phyloP scores from a whole-genome alignment of 2,329 filamentous ascomycete species.

The Aspergillus carbonarius region DNA sequence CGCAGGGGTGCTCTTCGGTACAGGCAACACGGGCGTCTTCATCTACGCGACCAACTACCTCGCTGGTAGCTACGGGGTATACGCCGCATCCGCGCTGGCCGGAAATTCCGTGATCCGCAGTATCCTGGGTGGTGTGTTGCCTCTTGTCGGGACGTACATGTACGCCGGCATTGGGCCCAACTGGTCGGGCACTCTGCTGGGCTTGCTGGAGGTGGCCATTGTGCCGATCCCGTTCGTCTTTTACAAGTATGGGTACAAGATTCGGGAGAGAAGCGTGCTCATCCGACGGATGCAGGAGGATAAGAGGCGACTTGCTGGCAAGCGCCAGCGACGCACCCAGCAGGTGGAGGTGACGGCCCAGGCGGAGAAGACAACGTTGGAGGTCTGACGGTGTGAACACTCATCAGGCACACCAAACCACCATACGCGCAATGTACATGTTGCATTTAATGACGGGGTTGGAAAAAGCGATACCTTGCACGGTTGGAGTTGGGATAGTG shows the following conservation, averaged over 20 bases:
- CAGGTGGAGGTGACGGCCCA: conserved; percentile 7
- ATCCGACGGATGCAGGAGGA: conserved; percentile 60
- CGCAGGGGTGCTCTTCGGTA: conserved; percentile 76
- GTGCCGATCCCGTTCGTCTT: conserved; percentile 81
- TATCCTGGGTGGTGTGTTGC: conserved; percentile 73
- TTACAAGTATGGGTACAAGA: conserved; percentile 61
- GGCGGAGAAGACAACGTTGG: conserved; percentile 22
- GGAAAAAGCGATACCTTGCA: conserved; percentile 14
- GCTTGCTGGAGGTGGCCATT: conserved; percentile 68
- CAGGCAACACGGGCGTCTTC: conserved; percentile 74
- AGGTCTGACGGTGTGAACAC: conserved; percentile 6
- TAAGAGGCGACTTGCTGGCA: conserved; percentile 48
- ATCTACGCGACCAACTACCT: conserved; percentile 82
- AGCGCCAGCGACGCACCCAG: conserved; percentile 27
- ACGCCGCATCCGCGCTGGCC: conserved; percentile 75
- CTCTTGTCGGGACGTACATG: conserved; percentile 71
- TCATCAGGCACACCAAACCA: no score
- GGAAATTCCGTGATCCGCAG: conserved; percentile 75
- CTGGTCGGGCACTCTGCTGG: conserved; percentile 76
- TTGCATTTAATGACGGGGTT: not conserved
- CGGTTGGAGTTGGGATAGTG: conserved; percentile 3
- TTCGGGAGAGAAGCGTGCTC: conserved; percentile 56
- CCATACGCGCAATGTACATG: no score
- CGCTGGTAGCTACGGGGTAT: conserved; percentile 75
- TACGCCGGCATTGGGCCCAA: conserved; percentile 68